Evolutionary conservation across 2,329 filamentous ascomycete species (phyloP).

Genomic region (Microsporum canis): DNA sequence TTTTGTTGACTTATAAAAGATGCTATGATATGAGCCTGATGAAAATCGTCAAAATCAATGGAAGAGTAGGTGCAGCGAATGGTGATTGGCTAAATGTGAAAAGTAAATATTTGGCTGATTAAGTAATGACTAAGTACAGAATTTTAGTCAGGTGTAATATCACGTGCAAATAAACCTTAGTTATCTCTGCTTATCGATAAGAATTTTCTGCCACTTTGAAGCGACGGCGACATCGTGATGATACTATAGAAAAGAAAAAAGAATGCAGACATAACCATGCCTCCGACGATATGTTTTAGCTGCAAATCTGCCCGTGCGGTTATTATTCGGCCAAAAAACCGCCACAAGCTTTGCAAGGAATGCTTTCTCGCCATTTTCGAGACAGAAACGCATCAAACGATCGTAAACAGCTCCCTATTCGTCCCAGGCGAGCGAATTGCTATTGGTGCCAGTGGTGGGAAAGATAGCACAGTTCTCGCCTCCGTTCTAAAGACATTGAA

Average conservation of each 20-base stretch:
- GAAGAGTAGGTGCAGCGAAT: too few relatives aligned
- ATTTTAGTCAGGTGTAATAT: too few relatives aligned
- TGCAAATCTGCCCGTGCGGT: constrained; percentile 70
- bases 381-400: constrained; percentile 86
- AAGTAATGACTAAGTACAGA: too few relatives aligned
- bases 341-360: constrained; percentile 78
- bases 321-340: constrained; percentile 88
- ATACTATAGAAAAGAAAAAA: not conserved
- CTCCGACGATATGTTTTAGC: constrained; percentile 61
- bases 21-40: too few relatives aligned
- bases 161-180: too few relatives aligned
- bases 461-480: constrained; percentile 92
- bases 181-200: too few relatives aligned
- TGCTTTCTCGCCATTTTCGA: constrained; percentile 88
- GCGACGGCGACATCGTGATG: not conserved
- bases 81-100: too few relatives aligned
- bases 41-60: too few relatives aligned
- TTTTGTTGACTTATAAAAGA: too few relatives aligned
- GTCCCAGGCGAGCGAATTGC: constrained; percentile 72
- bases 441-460: constrained; percentile 92
- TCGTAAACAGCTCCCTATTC: constrained; percentile 71
- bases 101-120: too few relatives aligned
- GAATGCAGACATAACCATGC: constrained; percentile 44
- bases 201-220: not conserved
- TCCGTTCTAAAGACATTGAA: constrained; percentile 92